A percentile compares a stretch with the other conserved stretches of the same genome.
These are phyloP conservation scores for Colletotrichum australisinense DNA, from an alignment of 2,329 filamentous ascomycete species.

Conservation along the genomic window DNA sequence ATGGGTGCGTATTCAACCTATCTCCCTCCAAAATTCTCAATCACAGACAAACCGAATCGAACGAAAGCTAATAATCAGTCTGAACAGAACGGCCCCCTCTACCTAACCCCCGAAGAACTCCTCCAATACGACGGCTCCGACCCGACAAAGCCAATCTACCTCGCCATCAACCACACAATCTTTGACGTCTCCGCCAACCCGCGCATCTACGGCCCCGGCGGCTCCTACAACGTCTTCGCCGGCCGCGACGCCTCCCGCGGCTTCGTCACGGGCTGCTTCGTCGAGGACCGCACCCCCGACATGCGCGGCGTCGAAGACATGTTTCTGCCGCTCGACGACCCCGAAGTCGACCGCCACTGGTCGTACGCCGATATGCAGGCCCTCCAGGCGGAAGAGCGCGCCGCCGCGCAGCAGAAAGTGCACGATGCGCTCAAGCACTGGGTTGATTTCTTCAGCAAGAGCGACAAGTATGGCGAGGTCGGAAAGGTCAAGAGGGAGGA, in stretches of 20 bases:
- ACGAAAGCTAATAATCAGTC: not conserved
- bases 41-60: not conserved
- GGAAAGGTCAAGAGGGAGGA: conserved; percentile 76
- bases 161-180: conserved; percentile 89
- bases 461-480: conserved; percentile 83
- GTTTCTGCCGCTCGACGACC: conserved; percentile 76
- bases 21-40: not conserved
- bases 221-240: conserved; percentile 87
- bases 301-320: conserved; percentile 88
- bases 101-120: conserved; percentile 82
- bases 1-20: conserved; percentile 60
- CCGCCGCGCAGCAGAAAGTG: conserved; percentile 73
- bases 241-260: conserved; percentile 88
- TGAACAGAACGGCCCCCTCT: conserved; percentile 66
- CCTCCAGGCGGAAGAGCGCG: conserved; percentile 71
- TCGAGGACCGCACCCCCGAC: conserved; percentile 85
- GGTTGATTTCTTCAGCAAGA: conserved; percentile 84
- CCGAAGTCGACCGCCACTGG: conserved; percentile 70
- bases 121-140: conserved; percentile 82
- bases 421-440: conserved; percentile 79
- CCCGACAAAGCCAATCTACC: conserved; percentile 81
- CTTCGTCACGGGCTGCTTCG: conserved; percentile 94
- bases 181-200: conserved; percentile 82
- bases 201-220: conserved; percentile 83
- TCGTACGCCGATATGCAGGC: conserved; percentile 63